phyloP scores from a whole-genome alignment of 495 filamentous ascomycete species.

The Acidomyces sp. region DNA sequence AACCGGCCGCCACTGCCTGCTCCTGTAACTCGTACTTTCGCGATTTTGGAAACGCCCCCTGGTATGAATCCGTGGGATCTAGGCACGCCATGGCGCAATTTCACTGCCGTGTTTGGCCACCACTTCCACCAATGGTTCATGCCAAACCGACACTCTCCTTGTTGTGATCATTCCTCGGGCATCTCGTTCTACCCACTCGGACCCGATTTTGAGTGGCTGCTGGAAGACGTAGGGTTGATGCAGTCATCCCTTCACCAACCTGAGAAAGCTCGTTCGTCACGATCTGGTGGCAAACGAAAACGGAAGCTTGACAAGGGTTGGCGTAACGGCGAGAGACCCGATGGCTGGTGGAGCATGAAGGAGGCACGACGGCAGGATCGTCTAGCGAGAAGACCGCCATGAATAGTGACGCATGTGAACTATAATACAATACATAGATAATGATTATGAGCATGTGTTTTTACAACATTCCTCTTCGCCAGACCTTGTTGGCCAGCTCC shows the following conservation, averaged over 20 bases:
- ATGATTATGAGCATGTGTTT: not conserved
- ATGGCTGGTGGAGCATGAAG: slow-evolving; percentile 14
- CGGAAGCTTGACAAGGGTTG: slow-evolving; percentile 10
- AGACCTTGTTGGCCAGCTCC: slow-evolving; percentile 26
- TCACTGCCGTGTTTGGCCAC: slow-evolving; percentile 15
- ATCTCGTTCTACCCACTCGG: slow-evolving; percentile 14
- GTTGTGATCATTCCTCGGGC: slow-evolving; percentile 15
- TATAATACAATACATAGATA: no score
- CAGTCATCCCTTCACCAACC: not conserved
- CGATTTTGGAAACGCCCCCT: slow-evolving; percentile 19
- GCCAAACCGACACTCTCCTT: slow-evolving; percentile 19
- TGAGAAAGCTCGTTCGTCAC: slow-evolving; percentile 1
- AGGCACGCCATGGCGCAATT: slow-evolving; percentile 13
- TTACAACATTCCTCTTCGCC: slow-evolving; percentile 31
- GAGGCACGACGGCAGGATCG: slow-evolving; percentile 12
- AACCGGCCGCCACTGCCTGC: slow-evolving; percentile 11
- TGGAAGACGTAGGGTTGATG: slow-evolving; percentile 14
- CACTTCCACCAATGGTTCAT: slow-evolving; percentile 19
- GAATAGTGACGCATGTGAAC: not conserved
- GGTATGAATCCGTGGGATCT: slow-evolving; percentile 23
- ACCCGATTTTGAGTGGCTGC: slow-evolving; percentile 15
- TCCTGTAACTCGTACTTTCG: slow-evolving; percentile 19
- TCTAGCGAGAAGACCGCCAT: no score
- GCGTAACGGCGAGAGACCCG: slow-evolving; percentile 19
- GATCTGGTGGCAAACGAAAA: slow-evolving; percentile 5